Conservation (phyloP, 805 yeast species). For the Grigorovia jiainica region DNA sequence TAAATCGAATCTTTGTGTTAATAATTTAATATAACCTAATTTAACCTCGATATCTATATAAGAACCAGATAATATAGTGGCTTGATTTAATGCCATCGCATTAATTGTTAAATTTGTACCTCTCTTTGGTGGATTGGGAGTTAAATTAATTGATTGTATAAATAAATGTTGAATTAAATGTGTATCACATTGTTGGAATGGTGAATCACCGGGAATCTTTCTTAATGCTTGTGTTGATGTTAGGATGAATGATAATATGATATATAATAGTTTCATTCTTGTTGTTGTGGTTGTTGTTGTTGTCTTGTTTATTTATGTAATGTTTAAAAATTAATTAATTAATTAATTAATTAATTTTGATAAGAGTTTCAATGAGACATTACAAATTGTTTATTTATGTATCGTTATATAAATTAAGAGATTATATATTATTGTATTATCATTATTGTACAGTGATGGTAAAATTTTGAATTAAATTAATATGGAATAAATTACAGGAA, state of each 20-base stretch:
- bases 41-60: conserved; percentile 91
- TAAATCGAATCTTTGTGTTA: conserved; percentile 85
- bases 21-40: conserved; percentile 80
- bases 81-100: conserved; percentile 57
- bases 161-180: conserved; percentile 52
- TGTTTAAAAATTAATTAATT: too few relatives aligned
- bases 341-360: neutral
- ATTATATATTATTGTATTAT: too few relatives aligned
- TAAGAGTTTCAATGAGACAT: too few relatives aligned
- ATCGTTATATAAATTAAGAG: too few relatives aligned
- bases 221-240: conserved; percentile 20
- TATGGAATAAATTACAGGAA: conserved; percentile 16
- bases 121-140: conserved; percentile 83
- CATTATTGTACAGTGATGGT: too few relatives aligned
- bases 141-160: conserved; percentile 47
- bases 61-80: conserved; percentile 68
- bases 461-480: too few relatives aligned
- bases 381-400: too few relatives aligned
- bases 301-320: neutral
- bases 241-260: neutral
- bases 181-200: conserved; percentile 68
- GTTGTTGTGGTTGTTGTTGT: neutral
- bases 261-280: neutral
- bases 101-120: conserved; percentile 75
- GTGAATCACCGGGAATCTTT: conserved; percentile 89